Percentiles rank a stretch among this genome's conserved stretches.
phyloP scores from a whole-genome alignment of 495 filamentous ascomycete genomes.

The Aspergillus incahuasiensis region DNA sequence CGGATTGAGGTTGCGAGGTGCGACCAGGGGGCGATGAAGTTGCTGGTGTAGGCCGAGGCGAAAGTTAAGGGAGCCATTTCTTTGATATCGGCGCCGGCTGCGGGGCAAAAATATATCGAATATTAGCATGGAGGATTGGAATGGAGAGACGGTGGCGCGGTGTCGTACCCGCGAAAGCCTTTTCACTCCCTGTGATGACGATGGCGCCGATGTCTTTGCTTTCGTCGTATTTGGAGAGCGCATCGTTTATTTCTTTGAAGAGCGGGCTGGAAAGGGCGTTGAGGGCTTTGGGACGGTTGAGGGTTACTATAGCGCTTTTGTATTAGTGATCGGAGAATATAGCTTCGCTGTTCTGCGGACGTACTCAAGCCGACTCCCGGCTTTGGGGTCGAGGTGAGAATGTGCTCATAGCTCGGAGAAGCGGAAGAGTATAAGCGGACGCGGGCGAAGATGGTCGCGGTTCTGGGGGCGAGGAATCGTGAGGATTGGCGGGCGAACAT shows the following conservation, averaged over 20 bases:
- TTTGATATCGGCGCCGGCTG: conserved; percentile 94
- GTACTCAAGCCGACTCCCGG: conserved; percentile 85
- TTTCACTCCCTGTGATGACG: conserved; percentile 79
- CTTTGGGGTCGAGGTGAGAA: conserved; percentile 75
- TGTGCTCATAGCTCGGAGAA: conserved; percentile 64
- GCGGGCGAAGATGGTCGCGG: conserved; percentile 46
- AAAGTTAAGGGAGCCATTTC: conserved; percentile 94
- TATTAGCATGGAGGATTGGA: not conserved
- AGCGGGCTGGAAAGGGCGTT: conserved; percentile 89
- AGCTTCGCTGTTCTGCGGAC: conserved; percentile 15
- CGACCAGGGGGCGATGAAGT: conserved; percentile 95
- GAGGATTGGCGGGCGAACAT: conserved; percentile 57
- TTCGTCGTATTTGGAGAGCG: conserved; percentile 66
- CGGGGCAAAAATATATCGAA: not conserved
- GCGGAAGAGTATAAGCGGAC: conserved; percentile 55
- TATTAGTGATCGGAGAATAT: not conserved
- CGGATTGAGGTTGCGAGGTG: conserved; percentile 72
- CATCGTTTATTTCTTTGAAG: conserved; percentile 82
- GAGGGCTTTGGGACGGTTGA: conserved; percentile 90
- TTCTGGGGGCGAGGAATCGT: conserved; percentile 56
- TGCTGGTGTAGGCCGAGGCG: conserved; percentile 70
- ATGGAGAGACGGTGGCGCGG: too few species aligned
- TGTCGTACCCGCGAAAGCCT: conserved; percentile 70
- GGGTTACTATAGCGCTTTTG: conserved; percentile 67
- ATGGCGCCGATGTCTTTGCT: conserved; percentile 68